A percentile compares a stretch with the other conserved stretches of the same genome.
These are phyloP conservation scores for Rhodotorula taiwanensis DNA, from an alignment of 768 basidiomycete species.

Conservation along the genomic window DNA sequence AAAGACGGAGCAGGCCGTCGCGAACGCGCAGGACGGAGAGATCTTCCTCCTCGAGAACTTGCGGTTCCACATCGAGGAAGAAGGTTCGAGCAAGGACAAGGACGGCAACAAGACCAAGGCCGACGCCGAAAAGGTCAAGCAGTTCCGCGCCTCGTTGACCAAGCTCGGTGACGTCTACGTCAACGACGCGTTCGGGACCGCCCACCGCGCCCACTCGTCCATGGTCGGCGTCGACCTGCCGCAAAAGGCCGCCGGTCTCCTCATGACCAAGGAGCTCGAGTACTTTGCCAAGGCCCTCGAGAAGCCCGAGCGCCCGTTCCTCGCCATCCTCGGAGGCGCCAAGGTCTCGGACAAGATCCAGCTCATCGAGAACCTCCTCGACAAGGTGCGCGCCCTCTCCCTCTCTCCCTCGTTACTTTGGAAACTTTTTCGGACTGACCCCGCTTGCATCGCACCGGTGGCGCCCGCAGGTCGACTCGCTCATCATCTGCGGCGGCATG, in stretches of 20 bases:
- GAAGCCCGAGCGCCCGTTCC: conserved; percentile 86
- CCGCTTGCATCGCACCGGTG: neutral
- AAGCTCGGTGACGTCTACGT: conserved; percentile 89
- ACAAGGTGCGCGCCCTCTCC: conserved; percentile 61
- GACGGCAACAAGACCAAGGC: conserved; percentile 94
- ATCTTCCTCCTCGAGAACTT: conserved; percentile 95
- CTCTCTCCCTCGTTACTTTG: neutral
- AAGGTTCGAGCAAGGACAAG: conserved; percentile 86
- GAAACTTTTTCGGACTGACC: conserved; percentile 9
- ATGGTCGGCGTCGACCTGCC: conserved; percentile 95
- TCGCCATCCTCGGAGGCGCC: conserved; percentile 95
- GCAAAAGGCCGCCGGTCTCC: conserved; percentile 86
- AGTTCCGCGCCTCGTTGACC: conserved; percentile 83
- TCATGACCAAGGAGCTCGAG: conserved; percentile 97
- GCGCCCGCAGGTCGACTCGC: conserved; percentile 67
- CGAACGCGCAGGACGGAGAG: conserved; percentile 52
- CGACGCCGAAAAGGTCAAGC: conserved; percentile 65
- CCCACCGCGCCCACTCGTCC: conserved; percentile 94
- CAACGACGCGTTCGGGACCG: conserved; percentile 98
- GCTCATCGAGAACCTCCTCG: conserved; percentile 96
- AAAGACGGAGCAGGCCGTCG: conserved; percentile 72
- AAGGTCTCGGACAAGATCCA: conserved; percentile 99
- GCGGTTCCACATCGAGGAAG: conserved; percentile 97
- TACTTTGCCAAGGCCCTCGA: conserved; percentile 98
- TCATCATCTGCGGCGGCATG: conserved; percentile 98